Evolutionary conservation across 2,329 filamentous ascomycete species (phyloP).

Genomic region (Apiospora saccharicola): DNA sequence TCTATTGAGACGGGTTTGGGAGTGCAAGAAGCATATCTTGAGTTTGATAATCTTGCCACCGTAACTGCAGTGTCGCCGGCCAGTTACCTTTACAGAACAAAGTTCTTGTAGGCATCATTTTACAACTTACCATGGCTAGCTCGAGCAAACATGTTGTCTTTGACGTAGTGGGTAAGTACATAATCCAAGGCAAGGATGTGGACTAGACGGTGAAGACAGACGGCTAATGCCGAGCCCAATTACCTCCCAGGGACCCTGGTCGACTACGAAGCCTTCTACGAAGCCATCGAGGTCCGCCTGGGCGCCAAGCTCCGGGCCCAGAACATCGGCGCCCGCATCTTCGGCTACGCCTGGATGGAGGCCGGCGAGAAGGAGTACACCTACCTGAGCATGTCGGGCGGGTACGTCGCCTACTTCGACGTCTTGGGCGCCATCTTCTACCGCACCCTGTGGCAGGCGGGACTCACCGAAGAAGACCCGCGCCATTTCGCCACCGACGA

Average conservation of each 20-base stretch:
- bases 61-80: neutral
- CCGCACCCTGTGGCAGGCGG: slow-evolving; percentile 53
- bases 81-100: neutral
- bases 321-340: slow-evolving; percentile 49
- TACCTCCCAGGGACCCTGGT: slow-evolving; percentile 48
- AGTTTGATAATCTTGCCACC: neutral
- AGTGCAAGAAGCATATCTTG: neutral
- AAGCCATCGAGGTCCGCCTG: slow-evolving; percentile 49
- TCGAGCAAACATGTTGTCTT: slow-evolving; percentile 54
- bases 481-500: slow-evolving; percentile 50
- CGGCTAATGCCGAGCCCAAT: neutral
- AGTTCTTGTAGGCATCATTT: neutral
- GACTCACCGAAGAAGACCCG: slow-evolving; percentile 47
- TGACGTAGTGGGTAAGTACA: slow-evolving; percentile 54
- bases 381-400: slow-evolving; percentile 53
- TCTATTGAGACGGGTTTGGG: neutral
- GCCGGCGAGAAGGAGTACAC: slow-evolving; percentile 58
- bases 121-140: neutral
- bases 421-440: slow-evolving; percentile 56
- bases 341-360: slow-evolving; percentile 57
- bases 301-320: slow-evolving; percentile 48
- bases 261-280: slow-evolving; percentile 52
- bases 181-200: neutral
- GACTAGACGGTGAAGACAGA: neutral
- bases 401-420: slow-evolving; percentile 51